Conservation (phyloP, 2,329 filamentous ascomycete genomes). For the Colletotrichum musicola region DNA sequence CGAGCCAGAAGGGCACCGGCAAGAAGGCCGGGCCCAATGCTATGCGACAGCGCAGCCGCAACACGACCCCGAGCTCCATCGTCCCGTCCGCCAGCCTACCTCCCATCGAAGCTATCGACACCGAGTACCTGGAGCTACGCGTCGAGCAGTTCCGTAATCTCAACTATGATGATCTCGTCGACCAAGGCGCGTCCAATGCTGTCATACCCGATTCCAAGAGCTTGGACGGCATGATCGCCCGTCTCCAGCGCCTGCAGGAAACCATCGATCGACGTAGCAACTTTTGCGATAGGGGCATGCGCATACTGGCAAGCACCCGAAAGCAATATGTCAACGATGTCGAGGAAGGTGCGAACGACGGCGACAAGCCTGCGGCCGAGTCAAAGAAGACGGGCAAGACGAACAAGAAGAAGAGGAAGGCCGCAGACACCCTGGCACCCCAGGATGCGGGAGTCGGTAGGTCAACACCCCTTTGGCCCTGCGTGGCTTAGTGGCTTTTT, state of each 20-base stretch:
- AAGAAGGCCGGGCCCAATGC: conserved; percentile 73
- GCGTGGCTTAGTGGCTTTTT: conserved; percentile 20
- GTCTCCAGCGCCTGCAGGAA: conserved; percentile 73
- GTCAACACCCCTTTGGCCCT: conserved; percentile 28
- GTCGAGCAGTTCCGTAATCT: conserved; percentile 70
- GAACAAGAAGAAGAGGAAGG: conserved; percentile 84
- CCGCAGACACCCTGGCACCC: conserved; percentile 68
- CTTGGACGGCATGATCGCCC: conserved; percentile 72
- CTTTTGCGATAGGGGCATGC: conserved; percentile 80
- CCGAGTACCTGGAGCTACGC: conserved; percentile 76
- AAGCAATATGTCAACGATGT: conserved; percentile 72
- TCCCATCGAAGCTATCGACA: conserved; percentile 67
- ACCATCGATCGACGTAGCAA: conserved; percentile 76
- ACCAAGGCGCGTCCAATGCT: conserved; percentile 68
- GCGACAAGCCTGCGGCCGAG: conserved; percentile 61
- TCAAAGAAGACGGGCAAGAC: conserved; percentile 60
- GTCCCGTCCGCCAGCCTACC: conserved; percentile 65
- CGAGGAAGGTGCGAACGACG: conserved; percentile 59
- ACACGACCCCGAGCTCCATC: conserved; percentile 77
- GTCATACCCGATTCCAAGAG: conserved; percentile 73
- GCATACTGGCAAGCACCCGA: conserved; percentile 74
- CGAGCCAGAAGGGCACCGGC: conserved; percentile 72
- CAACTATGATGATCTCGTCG: conserved; percentile 77
- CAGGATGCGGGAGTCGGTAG: conserved; percentile 61
- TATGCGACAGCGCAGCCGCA: conserved; percentile 79